Percentiles rank a stretch among this genome's conserved stretches.
Conservation (phyloP, 2,329 filamentous ascomycete genomes). For the Botrytis galanthina region DNA sequence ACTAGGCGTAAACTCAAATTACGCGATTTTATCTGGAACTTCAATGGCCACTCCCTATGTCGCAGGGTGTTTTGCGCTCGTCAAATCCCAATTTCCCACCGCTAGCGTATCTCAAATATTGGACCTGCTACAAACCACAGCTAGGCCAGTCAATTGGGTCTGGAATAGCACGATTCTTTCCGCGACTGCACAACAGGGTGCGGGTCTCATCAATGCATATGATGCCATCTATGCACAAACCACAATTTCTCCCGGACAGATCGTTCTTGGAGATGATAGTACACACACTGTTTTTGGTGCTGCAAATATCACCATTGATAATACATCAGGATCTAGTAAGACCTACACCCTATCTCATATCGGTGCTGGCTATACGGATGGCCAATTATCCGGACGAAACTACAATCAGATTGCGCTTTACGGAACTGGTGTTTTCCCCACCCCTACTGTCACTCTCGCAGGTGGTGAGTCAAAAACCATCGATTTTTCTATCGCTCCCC, state of each 20-base stretch:
- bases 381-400: conserved; percentile 23
- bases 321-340: conserved; percentile 26
- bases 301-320: conserved; percentile 34
- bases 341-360: conserved; percentile 32
- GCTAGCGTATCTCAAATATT: conserved; percentile 36
- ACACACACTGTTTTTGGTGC: conserved; percentile 20
- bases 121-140: conserved; percentile 37
- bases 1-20: conserved; percentile 35
- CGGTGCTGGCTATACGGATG: conserved; percentile 32
- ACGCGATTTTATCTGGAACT: conserved; percentile 40
- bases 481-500: conserved; percentile 27
- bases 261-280: conserved; percentile 26
- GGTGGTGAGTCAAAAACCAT: conserved; percentile 27
- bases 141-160: conserved; percentile 34
- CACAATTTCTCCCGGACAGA: conserved; percentile 31
- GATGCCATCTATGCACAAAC: conserved; percentile 34
- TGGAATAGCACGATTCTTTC: conserved; percentile 36
- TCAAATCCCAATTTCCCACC: conserved; percentile 39
- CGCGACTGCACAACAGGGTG: conserved; percentile 39
- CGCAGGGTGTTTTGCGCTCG: conserved; percentile 39
- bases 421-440: conserved; percentile 29
- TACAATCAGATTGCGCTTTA: conserved; percentile 31
- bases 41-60: conserved; percentile 42
- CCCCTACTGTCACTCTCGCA: conserved; percentile 26
- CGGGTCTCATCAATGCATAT: conserved; percentile 39